Evolutionary conservation across 2,329 filamentous ascomycete genomes (phyloP), one percentile per base, ranked within the genome.

Genomic region (Fusarium sp.): DNA sequence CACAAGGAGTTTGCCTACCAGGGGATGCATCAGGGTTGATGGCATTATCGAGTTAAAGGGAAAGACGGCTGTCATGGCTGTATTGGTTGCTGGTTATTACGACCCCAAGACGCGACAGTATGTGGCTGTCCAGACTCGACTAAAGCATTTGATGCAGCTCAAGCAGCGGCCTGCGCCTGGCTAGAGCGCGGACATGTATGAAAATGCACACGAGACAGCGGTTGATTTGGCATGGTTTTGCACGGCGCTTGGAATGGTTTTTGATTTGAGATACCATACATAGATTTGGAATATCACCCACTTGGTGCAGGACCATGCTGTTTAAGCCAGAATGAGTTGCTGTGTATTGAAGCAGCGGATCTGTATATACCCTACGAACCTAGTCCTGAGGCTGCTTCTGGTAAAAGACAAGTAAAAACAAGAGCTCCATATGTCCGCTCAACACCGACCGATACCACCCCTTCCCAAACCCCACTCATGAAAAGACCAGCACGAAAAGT

Each of bases 1-100:
- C 1, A 72, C 78, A 7, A 73, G 71, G 41, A 72, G 73, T 8
- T 72, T 77, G 3, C 82, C 83, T 0, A 80, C 78, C 6, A 75
- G 80, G 10, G 85, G 85, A 5, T 80, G 79, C 47, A 75, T 88
- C 42, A 70, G 75, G 2, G 77, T 88, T 2, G 80, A 80, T 14
- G 85, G 85, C 1, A 70, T 86, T 10, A 79, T 88, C 2, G 82
- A 86, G 59, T 53, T 87, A 2, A 75, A 80, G 36, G 77, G 82
- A 3, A 70, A 79, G 2, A 77, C 72, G 19, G 78, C 79, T 1
- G 75, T 76, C 45, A 69, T 87, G 50, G 77, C 79, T 3, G 73
- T 87, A 11, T 81, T 85, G 56, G 83, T 84, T 3, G 55, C 72
- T 10, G 81, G 78, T 2, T 84, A 80, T 71, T 88, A 83, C 72